Conservation (phyloP, 257 asterid species). For the Jasminum sambac region DNA sequence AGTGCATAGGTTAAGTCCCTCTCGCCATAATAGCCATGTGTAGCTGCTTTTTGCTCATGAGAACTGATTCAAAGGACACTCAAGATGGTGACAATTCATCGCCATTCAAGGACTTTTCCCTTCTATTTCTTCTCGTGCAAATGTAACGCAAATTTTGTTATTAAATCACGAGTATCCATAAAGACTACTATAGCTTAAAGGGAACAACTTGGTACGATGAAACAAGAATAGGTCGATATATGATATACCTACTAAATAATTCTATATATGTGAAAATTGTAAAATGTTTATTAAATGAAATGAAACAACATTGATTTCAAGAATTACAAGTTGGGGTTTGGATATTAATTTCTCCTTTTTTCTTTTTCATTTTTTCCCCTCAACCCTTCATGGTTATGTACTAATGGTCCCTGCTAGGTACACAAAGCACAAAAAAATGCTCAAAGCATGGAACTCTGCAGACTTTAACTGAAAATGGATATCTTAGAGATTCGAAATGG, state of each 20-base stretch:
- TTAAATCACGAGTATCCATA: too few species aligned
- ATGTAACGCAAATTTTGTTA: neutral
- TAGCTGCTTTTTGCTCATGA: slow-evolving; percentile 50
- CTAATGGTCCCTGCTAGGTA: neutral
- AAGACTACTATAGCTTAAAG: neutral
- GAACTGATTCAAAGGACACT: slow-evolving; percentile 75
- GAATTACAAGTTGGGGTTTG: neutral
- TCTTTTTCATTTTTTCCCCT: too few species aligned
- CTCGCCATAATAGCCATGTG: slow-evolving; percentile 62
- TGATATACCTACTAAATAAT: too few species aligned
- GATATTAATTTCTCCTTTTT: neutral
- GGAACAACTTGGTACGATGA: neutral
- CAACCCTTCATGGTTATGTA: neutral
- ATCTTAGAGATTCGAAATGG: slow-evolving; percentile 14
- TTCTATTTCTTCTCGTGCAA: neutral
- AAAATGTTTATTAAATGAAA: neutral
- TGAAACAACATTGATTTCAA: neutral
- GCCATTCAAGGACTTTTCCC: slow-evolving; percentile 31
- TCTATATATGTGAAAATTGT: neutral
- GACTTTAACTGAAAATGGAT: slow-evolving; percentile 6
- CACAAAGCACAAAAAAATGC: neutral
- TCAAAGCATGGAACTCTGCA: slow-evolving; percentile 20
- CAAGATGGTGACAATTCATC: slow-evolving; percentile 68
- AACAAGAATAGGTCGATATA: neutral
- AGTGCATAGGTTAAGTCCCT: slow-evolving; percentile 60